phyloP scores from a whole-genome alignment of 2,329 filamentous ascomycete genomes.

The Botryotinia convoluta region DNA sequence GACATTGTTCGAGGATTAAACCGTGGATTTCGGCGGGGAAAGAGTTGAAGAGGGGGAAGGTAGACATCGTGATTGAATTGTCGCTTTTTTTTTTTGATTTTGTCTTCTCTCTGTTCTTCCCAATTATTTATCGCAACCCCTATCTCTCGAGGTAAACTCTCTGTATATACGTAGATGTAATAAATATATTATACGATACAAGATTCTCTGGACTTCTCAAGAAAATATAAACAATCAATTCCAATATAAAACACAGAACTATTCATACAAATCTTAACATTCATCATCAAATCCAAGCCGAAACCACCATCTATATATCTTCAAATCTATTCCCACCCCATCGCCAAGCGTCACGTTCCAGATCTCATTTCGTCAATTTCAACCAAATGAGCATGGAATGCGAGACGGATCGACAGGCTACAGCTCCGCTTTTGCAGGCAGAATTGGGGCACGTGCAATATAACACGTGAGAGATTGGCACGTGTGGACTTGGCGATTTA shows the following conservation, averaged over 20 bases:
- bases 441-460: background rate
- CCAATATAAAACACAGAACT: background rate
- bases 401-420: background rate
- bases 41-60: background rate
- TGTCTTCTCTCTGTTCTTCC: background rate
- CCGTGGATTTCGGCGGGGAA: conserved; percentile 34
- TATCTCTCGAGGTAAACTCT: background rate
- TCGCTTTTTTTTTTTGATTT: background rate
- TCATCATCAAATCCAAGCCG: background rate
- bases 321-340: background rate
- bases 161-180: background rate
- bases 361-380: background rate
- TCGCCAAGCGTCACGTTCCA: background rate
- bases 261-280: background rate
- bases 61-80: background rate
- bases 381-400: background rate
- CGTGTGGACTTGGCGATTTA: background rate
- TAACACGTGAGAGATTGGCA: background rate
- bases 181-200: fast-evolving
- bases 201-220: background rate
- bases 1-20: conserved; percentile 29
- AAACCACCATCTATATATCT: background rate
- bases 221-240: background rate
- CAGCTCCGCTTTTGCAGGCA: background rate
- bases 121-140: background rate